Base-by-base conservation (phyloP, 805 yeast genomes). In the Starmera caribaea region DNA sequence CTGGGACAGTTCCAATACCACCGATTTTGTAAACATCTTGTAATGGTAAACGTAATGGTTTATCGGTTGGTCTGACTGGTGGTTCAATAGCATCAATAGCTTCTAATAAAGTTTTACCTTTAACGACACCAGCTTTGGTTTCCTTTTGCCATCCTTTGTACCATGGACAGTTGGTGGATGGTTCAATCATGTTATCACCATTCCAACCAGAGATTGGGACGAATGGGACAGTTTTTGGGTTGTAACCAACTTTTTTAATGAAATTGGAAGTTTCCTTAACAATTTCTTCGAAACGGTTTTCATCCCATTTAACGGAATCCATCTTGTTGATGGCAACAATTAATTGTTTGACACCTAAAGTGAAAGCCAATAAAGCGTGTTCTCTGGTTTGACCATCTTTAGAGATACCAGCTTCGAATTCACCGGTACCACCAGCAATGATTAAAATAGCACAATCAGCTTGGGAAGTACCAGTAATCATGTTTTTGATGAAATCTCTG, bases 341-440 rank as follows among this genome's bases (percentile, higher is more conserved):
- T 68, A 83, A 78, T 73, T 83, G 90, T 60, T 66, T 77, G 55
- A 83, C 92, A 81, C 92, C 92, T 61, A 83, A 76, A 66, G 92
- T 83, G 86, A 66, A 81, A 66, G 92, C 88, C 62, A 83, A 79
- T 61, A 83, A 76, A 71, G 94, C 94, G 79, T 82, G 92, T 75
- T 83, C 92, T 79, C 90, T 82, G 75, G 94, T 83, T 77, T 83
- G 92, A 73, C 92, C 92, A 61, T 83, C 90, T 82, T 82, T 83
- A 66, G 92, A 84, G 77, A 83, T 84, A 83, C 92, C 92, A 66
- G 92, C 92, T 77, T 83, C 92, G 79, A 83, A 83, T 75, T 84
- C 92, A 84, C 92, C 92, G 66, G 74, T 76, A 77, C 92, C 92
- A 74, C 88, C 88, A 63, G 92, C 90, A 65, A 84, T 84, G 66